These are phyloP conservation scores for Gossypium armourianum DNA, from an alignment of 441 rosid species.

Conservation along the genomic window DNA sequence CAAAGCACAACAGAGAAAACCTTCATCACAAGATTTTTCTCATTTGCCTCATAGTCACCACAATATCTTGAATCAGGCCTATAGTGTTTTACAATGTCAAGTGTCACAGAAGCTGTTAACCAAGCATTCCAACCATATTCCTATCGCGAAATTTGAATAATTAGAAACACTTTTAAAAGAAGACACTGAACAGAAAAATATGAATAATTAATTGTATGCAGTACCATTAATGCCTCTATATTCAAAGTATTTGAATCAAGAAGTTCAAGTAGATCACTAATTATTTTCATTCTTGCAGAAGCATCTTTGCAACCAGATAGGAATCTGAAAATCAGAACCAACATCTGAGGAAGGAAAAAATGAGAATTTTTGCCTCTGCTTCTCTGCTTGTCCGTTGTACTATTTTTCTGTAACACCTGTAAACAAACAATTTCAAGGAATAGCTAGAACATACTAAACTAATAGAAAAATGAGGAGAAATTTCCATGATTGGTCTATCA, in stretches of 20 bases:
- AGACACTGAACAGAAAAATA: not conserved
- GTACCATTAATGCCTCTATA: slow-evolving; percentile 90
- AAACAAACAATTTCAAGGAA: slow-evolving; percentile 9
- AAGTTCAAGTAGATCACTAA: slow-evolving; percentile 71
- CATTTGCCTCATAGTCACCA: slow-evolving; percentile 40
- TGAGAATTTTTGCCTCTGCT: slow-evolving; percentile 57
- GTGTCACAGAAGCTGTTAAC: slow-evolving; percentile 62
- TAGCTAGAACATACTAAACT: not conserved
- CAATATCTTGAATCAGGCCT: slow-evolving; percentile 33
- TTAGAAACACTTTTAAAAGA: slow-evolving; percentile 22
- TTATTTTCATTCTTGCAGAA: slow-evolving; percentile 55
- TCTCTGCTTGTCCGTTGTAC: slow-evolving; percentile 54
- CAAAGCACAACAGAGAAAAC: slow-evolving; percentile 73
- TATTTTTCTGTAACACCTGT: slow-evolving; percentile 81
- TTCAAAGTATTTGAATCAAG: slow-evolving; percentile 86
- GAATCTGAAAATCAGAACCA: slow-evolving; percentile 66
- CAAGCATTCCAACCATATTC: slow-evolving; percentile 95
- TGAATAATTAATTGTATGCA: slow-evolving; percentile 10
- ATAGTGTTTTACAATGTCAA: slow-evolving; percentile 56
- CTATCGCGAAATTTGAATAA: slow-evolving; percentile 29
- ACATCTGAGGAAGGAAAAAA: slow-evolving; percentile 77
- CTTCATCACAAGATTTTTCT: slow-evolving; percentile 61
- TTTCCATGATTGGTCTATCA: slow-evolving; percentile 23
- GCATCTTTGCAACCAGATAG: slow-evolving; percentile 58
- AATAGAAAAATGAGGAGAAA: slow-evolving; percentile 8